Base-by-base conservation (phyloP, 2,329 filamentous ascomycete species). In the Hypocreales sp. region DNA sequence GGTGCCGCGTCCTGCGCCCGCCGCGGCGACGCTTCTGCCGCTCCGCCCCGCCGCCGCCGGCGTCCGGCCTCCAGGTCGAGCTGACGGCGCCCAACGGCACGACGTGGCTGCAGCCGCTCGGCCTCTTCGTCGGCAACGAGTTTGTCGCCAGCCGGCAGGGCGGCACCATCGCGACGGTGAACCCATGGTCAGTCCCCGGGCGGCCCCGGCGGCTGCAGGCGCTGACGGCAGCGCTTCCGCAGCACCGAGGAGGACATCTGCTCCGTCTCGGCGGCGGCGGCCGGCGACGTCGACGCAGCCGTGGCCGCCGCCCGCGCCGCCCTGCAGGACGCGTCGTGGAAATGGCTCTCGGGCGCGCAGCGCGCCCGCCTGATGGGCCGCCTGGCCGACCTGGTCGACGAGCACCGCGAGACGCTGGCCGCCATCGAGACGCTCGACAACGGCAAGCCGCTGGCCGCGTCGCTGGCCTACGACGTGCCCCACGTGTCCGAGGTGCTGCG, bases 371-470 rank as follows among this genome's bases (percentile, higher is more conserved):
- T 87, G 28, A 66, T 90, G 60, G 64, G 63, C 47, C 79, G 74
- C 45, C 66, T 90, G 9, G 73, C 77, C 8, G 67, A 79, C 27
- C 57, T 90, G 15, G 58, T 84, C 14, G 73, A 80, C 35, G 48
- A 72, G 44, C 61, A 87, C 44, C 61, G 59, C 16, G 56, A 59
- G 20, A 30, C 41, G 0, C 43, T 64, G 5, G 58, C 59, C 5
- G 60, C 60, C 2, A 48, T 64, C 7, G 81, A 92, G 53, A 80
- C 82, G 0, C 87, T 79, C 79, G 81, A 90, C 44, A 86, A 84
- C 40, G 81, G 78, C 47, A 51, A 51, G 31, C 73, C 78, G 2
- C 82, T 79, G 48, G 50, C 53, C 2, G 72, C 75, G 9, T 61
- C 79, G 0, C 44, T 75, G n/a, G 62, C 61, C 22, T 75, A 77